Percentiles rank a stretch among this genome's conserved stretches.
Evolutionary conservation across 805 yeast genomes (phyloP).

Genomic region (Hanseniaspora meyeri): DNA sequence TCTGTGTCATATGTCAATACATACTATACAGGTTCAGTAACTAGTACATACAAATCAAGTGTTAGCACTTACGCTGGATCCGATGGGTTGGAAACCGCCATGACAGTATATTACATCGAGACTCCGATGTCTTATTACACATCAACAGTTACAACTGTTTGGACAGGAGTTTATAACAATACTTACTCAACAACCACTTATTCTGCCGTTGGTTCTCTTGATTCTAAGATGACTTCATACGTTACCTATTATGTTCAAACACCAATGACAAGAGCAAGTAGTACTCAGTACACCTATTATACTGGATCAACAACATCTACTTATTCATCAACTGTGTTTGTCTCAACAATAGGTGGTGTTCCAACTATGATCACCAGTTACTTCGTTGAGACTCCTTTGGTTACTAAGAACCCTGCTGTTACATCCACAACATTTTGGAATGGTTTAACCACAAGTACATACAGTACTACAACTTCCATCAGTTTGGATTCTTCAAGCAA

Average conservation of each 20-base stretch:
- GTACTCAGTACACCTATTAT: slow-evolving; percentile 5
- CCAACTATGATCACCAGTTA: neutral
- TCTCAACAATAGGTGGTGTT: neutral
- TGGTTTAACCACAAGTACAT: slow-evolving; percentile 15
- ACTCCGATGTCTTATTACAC: slow-evolving; percentile 14
- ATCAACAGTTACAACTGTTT: slow-evolving; percentile 4
- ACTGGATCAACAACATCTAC: slow-evolving; percentile 11
- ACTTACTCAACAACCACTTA: slow-evolving; percentile 13
- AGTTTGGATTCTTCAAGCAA: slow-evolving; percentile 9
- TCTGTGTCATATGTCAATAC: neutral
- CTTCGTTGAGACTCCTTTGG: slow-evolving; percentile 12
- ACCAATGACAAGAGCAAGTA: slow-evolving; percentile 12
- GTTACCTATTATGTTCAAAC: slow-evolving; percentile 17
- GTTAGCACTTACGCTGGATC: slow-evolving; percentile 13
- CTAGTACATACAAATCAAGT: slow-evolving; percentile 12
- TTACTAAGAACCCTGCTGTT: slow-evolving; percentile 8
- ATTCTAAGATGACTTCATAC: slow-evolving; percentile 13
- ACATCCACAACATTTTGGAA: slow-evolving; percentile 12
- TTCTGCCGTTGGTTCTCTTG: slow-evolving; percentile 15
- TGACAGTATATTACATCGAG: slow-evolving; percentile 16
- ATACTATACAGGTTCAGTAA: slow-evolving; percentile 7
- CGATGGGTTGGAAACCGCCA: slow-evolving; percentile 16
- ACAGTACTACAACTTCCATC: slow-evolving; percentile 12
- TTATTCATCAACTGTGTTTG: neutral
- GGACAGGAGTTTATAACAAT: slow-evolving; percentile 14